These are phyloP conservation scores for Lipomyces yarrowii DNA, from an alignment of 1,139 yeast genomes.

Conservation along the genomic window DNA sequence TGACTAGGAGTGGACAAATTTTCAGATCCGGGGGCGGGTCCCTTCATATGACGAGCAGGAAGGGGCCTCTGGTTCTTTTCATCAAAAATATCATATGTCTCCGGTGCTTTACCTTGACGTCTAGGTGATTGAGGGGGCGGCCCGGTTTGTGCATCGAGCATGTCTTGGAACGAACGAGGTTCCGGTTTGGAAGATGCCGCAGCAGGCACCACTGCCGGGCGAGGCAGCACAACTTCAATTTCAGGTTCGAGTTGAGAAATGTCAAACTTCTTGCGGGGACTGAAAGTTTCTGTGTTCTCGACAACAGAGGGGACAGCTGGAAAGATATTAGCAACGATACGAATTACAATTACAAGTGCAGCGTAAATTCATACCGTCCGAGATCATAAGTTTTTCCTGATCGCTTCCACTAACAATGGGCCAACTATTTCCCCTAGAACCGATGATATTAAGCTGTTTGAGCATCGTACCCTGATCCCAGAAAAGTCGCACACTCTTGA, in stretches of 20 bases:
- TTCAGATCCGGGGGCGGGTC: slow-evolving; percentile 8
- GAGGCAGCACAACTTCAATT: slow-evolving; percentile 32
- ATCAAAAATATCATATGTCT: slow-evolving; percentile 15
- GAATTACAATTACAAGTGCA: background rate
- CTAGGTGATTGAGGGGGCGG: slow-evolving; percentile 17
- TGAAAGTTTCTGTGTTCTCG: slow-evolving; percentile 7
- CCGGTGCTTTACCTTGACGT: slow-evolving; percentile 20
- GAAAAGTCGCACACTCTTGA: slow-evolving; percentile 34
- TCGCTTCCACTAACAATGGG: slow-evolving; percentile 38
- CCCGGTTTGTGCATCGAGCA: slow-evolving; percentile 22
- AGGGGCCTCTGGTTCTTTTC: slow-evolving; percentile 5
- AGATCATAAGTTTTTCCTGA: slow-evolving; percentile 30
- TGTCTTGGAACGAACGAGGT: slow-evolving; percentile 32
- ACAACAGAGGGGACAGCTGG: slow-evolving; percentile 4
- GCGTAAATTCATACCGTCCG: slow-evolving; percentile 11
- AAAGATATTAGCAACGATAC: background rate
- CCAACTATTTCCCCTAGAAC: slow-evolving; percentile 40
- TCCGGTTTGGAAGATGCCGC: slow-evolving; percentile 35
- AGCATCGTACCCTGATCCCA: slow-evolving; percentile 42
- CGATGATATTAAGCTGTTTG: slow-evolving; percentile 40
- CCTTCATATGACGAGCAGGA: slow-evolving; percentile 8
- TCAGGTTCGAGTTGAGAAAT: slow-evolving; percentile 30
- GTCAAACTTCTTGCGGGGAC: slow-evolving; percentile 29
- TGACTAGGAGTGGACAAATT: slow-evolving; percentile 17
- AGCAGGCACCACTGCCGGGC: slow-evolving; percentile 34